phyloP scores from a whole-genome alignment of 306 rosid genomes.

The Pyrus pyrifolia region DNA sequence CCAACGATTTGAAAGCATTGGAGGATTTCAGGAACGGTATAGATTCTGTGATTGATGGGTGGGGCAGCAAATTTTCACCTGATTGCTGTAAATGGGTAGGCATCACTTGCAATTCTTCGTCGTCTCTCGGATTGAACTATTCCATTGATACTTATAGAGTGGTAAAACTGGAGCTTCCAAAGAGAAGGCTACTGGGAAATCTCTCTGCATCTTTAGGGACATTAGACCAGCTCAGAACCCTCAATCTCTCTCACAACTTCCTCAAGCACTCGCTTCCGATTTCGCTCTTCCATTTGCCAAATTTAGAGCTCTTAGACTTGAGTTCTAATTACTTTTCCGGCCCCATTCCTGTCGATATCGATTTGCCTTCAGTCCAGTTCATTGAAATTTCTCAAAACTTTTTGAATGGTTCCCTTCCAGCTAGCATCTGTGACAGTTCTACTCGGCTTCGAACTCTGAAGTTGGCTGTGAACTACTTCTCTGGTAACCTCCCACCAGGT shows the following conservation, averaged over 20 bases:
- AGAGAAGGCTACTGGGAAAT: constrained; percentile 18
- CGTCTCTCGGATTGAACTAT: constrained; percentile 9
- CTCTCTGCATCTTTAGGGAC: constrained; percentile 28
- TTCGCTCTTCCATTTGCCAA: constrained; percentile 24
- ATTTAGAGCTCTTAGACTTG: constrained; percentile 28
- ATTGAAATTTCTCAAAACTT: constrained; percentile 33
- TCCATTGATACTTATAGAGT: constrained; percentile 15
- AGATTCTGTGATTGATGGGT: neutral
- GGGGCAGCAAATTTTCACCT: constrained; percentile 18
- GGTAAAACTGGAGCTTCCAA: constrained; percentile 25
- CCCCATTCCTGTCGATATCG: constrained; percentile 6
- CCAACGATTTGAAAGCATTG: constrained; percentile 19
- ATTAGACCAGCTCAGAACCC: constrained; percentile 31
- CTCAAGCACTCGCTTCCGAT: constrained; percentile 26
- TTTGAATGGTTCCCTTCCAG: constrained; percentile 29
- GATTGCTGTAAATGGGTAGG: constrained; percentile 41
- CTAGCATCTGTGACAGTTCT: constrained; percentile 17
- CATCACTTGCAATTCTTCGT: constrained; percentile 26
- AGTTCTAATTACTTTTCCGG: constrained; percentile 31
- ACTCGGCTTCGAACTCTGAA: constrained; percentile 22
- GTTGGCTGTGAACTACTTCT: constrained; percentile 29
- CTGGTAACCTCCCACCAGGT: constrained; percentile 26
- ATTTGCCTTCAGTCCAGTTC: constrained; percentile 21
- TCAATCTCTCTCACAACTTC: constrained; percentile 35
- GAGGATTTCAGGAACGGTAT: constrained; percentile 15